Evolutionary conservation across 2,329 filamentous ascomycete species (phyloP).

Genomic region (Geosmithia flava): DNA sequence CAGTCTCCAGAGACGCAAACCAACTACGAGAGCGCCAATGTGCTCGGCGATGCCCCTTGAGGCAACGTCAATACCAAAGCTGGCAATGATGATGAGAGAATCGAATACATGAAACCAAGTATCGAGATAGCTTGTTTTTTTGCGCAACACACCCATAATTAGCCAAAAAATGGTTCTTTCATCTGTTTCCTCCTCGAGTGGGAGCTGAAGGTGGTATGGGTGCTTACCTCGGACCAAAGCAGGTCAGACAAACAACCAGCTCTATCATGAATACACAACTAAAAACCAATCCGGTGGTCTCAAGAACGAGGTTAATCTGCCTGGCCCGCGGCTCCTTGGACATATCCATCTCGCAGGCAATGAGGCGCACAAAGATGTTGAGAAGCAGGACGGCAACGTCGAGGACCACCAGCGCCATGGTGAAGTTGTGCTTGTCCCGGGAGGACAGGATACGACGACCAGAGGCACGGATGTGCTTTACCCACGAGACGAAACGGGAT

Average conservation of each 20-base stretch:
- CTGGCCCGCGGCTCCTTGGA: constrained; percentile 27
- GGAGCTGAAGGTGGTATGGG: not conserved
- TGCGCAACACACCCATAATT: no score
- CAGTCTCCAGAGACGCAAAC: constrained; percentile 55
- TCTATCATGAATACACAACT: constrained; percentile 55
- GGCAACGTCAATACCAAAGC: constrained; percentile 49
- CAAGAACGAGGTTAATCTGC: constrained; percentile 25
- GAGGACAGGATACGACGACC: constrained; percentile 16
- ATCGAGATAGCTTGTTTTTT: constrained; percentile 34
- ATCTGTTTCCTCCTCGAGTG: no score
- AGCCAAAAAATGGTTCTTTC: no score
- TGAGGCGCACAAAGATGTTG: constrained; percentile 34
- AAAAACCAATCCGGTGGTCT: constrained; percentile 42
- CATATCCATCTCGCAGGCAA: constrained; percentile 31
- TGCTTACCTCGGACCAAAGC: constrained; percentile 46
- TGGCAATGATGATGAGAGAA: constrained; percentile 45
- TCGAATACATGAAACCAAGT: constrained; percentile 54
- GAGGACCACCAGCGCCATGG: constrained; percentile 29
- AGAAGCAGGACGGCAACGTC: constrained; percentile 31
- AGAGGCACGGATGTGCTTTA: not conserved
- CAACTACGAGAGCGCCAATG: constrained; percentile 52
- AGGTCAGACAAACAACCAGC: constrained; percentile 43
- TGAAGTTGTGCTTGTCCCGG: constrained; percentile 28
- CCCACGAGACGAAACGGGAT: not conserved
- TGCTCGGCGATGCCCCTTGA: constrained; percentile 48